These are phyloP conservation scores for Diddensiella santjacobensis DNA, from an alignment of 805 yeast species.

Conservation along the genomic window DNA sequence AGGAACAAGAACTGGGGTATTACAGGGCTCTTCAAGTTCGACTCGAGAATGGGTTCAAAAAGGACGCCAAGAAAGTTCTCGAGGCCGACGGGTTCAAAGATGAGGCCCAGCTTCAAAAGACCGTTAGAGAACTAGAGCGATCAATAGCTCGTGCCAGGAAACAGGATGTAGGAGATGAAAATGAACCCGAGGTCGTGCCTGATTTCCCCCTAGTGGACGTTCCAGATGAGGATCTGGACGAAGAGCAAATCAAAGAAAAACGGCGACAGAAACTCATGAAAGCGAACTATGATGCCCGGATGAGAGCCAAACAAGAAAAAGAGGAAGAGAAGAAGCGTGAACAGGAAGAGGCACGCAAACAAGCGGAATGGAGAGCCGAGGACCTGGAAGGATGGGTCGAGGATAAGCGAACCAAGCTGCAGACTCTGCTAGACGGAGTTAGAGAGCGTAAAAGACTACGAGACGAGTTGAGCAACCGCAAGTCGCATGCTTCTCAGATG, in stretches of 20 bases:
- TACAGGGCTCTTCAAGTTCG: constrained; percentile 56
- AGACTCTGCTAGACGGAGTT: constrained; percentile 52
- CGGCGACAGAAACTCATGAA: constrained; percentile 76
- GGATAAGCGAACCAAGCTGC: constrained; percentile 59
- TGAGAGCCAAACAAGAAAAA: constrained; percentile 76
- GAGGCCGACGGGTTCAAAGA: constrained; percentile 76
- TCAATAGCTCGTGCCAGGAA: constrained; percentile 64
- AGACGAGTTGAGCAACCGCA: constrained; percentile 79
- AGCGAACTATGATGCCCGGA: constrained; percentile 85
- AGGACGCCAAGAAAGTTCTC: constrained; percentile 51
- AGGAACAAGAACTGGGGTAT: constrained; percentile 75
- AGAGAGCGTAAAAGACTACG: constrained; percentile 67
- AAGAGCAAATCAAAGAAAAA: constrained; percentile 81
- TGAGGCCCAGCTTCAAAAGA: constrained; percentile 65
- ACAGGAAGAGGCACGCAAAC: constrained; percentile 60
- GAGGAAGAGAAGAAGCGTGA: constrained; percentile 56
- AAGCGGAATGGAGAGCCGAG: constrained; percentile 68
- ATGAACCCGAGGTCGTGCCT: constrained; percentile 48
- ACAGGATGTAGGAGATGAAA: constrained; percentile 59
- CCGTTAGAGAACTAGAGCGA: constrained; percentile 59
- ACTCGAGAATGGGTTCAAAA: constrained; percentile 39
- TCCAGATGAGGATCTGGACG: constrained; percentile 79
- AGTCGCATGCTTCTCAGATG: constrained; percentile 86
- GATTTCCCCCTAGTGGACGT: constrained; percentile 70
- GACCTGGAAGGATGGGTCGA: constrained; percentile 80